Evolutionary conservation across 2,329 filamentous ascomycete species (phyloP), one percentile per base, ranked within the genome.

Genomic region (Ophiocordyceps camponoti-leonardi): DNA sequence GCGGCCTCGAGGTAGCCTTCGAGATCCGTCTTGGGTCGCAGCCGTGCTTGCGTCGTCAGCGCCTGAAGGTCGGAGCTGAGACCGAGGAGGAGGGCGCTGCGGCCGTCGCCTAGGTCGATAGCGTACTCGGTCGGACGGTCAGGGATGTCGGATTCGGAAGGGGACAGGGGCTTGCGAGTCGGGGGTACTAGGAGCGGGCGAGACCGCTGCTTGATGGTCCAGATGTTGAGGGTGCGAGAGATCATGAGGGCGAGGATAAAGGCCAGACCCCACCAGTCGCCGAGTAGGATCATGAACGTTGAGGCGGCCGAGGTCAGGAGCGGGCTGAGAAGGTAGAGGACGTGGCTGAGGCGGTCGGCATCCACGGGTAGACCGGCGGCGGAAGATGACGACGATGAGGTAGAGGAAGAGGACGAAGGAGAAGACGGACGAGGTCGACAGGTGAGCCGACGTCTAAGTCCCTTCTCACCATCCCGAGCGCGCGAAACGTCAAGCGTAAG

Each of bases 1-100:
- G 61, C 54, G 0, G 72, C 72, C 49, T 72, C 69, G 45, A 74
- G 57, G 51, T 69, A 73, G 28, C 68, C 65, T 50, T 79, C 70
- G 2, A 67, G 42, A 23, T 63, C 58, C 0, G 69, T 74, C 55
- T 71, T 68, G 37, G 67, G 61, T 12, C 67, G 63, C 42, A 81
- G 57, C 76, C 75, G 81, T 26, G 65, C 53, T 3, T 72, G 69
- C 3, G 71, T 68, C 1, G 75, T 79, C 39, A 80, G 66, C 28
- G 75, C 75, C 47, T 74, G 73, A 7, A 81, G 62, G 53, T 80
- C 77, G 30, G 71, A 64, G 8, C 70, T 63, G 4, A 63, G 54
- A 5, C 77, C 78, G 26, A 67, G 66, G 40, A 81, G 63, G 13
- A 70, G 61, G 1, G 79, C 65, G 52, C 66, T 67, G 0, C 69